A percentile compares a stretch with the other conserved stretches of the same genome.
phyloP scores from a whole-genome alignment of 2,329 filamentous ascomycete genomes.

The Pleurostoma richardsiae region DNA sequence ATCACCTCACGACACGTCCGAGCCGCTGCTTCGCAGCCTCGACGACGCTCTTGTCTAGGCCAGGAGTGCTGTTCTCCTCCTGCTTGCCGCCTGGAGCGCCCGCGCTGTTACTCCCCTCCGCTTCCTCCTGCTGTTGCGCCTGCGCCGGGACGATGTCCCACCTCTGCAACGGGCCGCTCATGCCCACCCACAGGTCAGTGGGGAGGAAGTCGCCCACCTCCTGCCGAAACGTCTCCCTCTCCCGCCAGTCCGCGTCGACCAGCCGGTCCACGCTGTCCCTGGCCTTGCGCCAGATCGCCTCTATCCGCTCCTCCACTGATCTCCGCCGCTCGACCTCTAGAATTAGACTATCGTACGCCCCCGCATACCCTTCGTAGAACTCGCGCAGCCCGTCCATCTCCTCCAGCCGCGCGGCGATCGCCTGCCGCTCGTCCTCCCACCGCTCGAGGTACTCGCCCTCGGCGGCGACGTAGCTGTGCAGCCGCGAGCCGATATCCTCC shows the following conservation, averaged over 20 bases:
- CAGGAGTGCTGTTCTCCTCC: too few species aligned
- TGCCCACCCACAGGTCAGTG: slow-evolving; percentile 78
- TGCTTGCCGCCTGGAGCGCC: too few species aligned
- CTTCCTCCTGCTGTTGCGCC: too few species aligned
- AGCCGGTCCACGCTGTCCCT: slow-evolving; percentile 71
- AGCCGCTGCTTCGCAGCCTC: too few species aligned
- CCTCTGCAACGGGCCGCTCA: slow-evolving; percentile 53
- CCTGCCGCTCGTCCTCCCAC: slow-evolving; percentile 72
- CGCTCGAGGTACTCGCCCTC: slow-evolving; percentile 57
- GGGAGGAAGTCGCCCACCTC: slow-evolving; percentile 86
- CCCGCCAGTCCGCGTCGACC: slow-evolving; percentile 64
- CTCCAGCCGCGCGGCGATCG: slow-evolving; percentile 62
- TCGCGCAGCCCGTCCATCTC: slow-evolving; percentile 72
- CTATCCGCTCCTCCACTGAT: slow-evolving; percentile 67
- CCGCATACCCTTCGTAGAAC: slow-evolving; percentile 85
- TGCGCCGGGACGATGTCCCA: slow-evolving; percentile 42
- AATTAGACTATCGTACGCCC: slow-evolving; percentile 78
- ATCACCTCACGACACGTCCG: too few species aligned
- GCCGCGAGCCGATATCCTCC: slow-evolving; percentile 59
- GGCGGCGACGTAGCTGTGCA: slow-evolving; percentile 61
- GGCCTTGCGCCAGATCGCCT: slow-evolving; percentile 71
- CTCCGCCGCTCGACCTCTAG: slow-evolving; percentile 77
- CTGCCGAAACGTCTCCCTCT: slow-evolving; percentile 72
- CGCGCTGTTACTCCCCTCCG: too few species aligned
- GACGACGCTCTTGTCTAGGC: too few species aligned